Base-by-base conservation (phyloP, 495 filamentous ascomycete species). In the Neurospora sp. region DNA sequence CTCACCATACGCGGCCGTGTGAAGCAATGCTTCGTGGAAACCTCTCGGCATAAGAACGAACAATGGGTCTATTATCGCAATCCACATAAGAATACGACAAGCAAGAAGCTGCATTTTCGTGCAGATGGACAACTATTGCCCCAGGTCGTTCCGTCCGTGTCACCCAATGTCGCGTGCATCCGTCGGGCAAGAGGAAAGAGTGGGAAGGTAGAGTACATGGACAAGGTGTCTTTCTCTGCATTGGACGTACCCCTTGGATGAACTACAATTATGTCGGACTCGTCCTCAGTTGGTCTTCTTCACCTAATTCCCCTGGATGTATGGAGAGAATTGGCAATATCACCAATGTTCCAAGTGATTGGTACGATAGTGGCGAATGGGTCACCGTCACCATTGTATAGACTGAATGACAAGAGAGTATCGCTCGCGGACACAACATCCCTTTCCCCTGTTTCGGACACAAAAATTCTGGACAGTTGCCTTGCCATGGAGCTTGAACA, bases 401-500 rank as follows among this genome's bases (percentile, higher is more conserved):
- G 47, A 27, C 47, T 18, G 12, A 40, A 37, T 37, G 22, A 3
- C 12, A 35, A 65, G 31, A 59, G 78, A 0, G 68, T 3, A 40
- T 12, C 47, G 38, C 71, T 76, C 73, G 73, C 77, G 3, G 69
- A 61, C 44, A 82, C 78, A 70, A 86, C 90, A 82, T 35, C 27
- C 27, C 27, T 31, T 42, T 42, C 40, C 40, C 40, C 40, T 42
- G 40, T 16, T 42, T 42, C 40, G 14, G 14, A 42, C 40, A 42
- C 40, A 42, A 42, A 42, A 42, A 42, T 7, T 42, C 4, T 18
- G 40, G 40, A 16, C 14, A 5, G 14, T 42, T 42, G 40, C 14
- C 4, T 42, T 42, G 5, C 14, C 14, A 14, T 7, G 40, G 40
- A 16, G 40, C 40, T 42, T 42, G 14, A 41, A 42, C 40, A 42